Conservation (phyloP, 75 land plant species). For the Larix kaempferi region DNA sequence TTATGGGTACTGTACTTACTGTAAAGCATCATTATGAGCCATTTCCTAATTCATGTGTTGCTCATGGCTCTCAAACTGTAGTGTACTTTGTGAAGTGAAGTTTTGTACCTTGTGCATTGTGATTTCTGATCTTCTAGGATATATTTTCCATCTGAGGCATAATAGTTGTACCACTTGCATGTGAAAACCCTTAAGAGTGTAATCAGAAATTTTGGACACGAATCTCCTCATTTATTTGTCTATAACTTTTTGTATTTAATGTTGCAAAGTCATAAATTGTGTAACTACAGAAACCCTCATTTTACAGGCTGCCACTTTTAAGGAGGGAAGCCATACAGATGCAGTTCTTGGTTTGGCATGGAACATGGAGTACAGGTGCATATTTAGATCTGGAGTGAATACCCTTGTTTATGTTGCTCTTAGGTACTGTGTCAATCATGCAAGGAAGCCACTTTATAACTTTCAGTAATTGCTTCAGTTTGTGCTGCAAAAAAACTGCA, state of each 20-base stretch:
- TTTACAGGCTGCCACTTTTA: constrained; percentile 9
- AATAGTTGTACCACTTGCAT: neutral
- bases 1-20: neutral
- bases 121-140: neutral
- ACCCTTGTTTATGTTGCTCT: neutral
- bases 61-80: neutral
- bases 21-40: neutral
- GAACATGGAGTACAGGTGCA: constrained; percentile 80
- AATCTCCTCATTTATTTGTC: neutral
- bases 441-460: neutral
- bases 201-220: neutral
- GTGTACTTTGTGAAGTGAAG: neutral
- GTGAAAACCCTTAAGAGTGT: neutral
- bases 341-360: constrained; percentile 92
- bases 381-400: neutral
- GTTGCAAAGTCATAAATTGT: neutral
- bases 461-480: neutral
- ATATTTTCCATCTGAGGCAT: neutral
- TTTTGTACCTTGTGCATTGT: neutral
- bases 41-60: neutral
- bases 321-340: constrained; percentile 77
- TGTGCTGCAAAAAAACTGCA: constrained; percentile 20
- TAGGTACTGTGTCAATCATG: neutral
- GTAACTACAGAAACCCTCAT: neutral
- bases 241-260: neutral